Conservation (phyloP, 2,329 filamentous ascomycete genomes). For the Xylaria hypoxylon region DNA sequence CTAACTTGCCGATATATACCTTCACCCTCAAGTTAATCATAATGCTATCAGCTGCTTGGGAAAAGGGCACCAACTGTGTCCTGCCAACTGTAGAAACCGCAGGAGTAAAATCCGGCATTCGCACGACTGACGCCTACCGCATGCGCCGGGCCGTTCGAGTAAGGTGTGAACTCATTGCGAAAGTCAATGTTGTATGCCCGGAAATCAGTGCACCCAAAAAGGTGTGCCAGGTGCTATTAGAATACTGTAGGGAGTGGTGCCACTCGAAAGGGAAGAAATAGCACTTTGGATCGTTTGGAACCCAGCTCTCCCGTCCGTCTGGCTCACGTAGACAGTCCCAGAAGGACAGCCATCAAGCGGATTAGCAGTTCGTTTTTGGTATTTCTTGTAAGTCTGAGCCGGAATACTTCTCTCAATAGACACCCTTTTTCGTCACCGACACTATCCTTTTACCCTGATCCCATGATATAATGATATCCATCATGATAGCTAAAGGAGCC, state of each 20-base stretch:
- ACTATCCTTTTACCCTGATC: neutral
- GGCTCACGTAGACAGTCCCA: slow-evolving; percentile 58
- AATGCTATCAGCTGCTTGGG: neutral
- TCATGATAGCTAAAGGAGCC: neutral
- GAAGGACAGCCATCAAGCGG: slow-evolving; percentile 55
- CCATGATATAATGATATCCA: neutral
- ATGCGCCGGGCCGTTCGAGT: slow-evolving; percentile 66
- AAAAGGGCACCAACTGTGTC: slow-evolving; percentile 64
- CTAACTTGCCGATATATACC: slow-evolving; percentile 74
- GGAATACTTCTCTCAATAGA: slow-evolving; percentile 33
- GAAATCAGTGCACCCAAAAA: slow-evolving; percentile 73
- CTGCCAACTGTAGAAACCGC: slow-evolving; percentile 74
- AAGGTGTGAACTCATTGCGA: slow-evolving; percentile 66
- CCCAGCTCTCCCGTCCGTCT: slow-evolving; percentile 50
- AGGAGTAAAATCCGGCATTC: slow-evolving; percentile 75
- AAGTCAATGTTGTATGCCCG: slow-evolving; percentile 76
- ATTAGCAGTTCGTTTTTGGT: slow-evolving; percentile 51
- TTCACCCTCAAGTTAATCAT: slow-evolving; percentile 40
- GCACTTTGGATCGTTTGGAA: slow-evolving; percentile 57
- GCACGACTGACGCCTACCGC: slow-evolving; percentile 71
- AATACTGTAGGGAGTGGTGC: slow-evolving; percentile 63
- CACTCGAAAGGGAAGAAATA: slow-evolving; percentile 55
- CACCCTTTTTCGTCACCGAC: neutral
- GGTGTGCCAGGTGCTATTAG: slow-evolving; percentile 70
- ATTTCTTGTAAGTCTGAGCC: slow-evolving; percentile 48